Base-by-base conservation (phyloP, 2,329 filamentous ascomycete species). In the Trichophyton equinum region DNA sequence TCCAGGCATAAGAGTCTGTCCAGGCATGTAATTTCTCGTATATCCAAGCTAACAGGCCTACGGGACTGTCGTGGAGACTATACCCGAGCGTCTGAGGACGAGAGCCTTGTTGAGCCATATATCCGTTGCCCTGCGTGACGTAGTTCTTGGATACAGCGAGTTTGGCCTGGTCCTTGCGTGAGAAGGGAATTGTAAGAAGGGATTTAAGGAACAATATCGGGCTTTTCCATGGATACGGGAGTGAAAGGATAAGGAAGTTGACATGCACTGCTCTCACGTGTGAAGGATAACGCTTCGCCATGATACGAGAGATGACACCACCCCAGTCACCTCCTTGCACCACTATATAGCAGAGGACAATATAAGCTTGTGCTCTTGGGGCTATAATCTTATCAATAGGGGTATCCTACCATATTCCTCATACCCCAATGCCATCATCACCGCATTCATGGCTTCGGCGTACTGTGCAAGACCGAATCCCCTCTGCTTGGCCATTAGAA, bases 11-110 rank as follows among this genome's bases (percentile, higher is more conserved):
- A 0, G 66, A 67, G 67, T 91, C 87, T 0, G 84, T 85, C 88
- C 88, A 92, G 66, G 88, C 85, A 65, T 86, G 82, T 42, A 92
- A 74, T 70, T 92, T 92, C 73, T 92, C 89, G 65, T 88, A 88
- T 38, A 92, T 84, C 89, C 89, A 94, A 0, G 86, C 82, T 1
- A 92, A 76, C 2, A 90, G 74, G 0, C 81, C 86, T 0, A 88
- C 81, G 0, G 88, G 89, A 5, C 81, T 85, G 69, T 91, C 87
- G 0, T 82, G 78, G 2, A 91, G 76, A 0, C 78, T 83, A 67
- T 88, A 89, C 0, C 85, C 85, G 0, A 91, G 69, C 0, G 88
- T 92, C 58, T 89, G 83, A 0, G 89, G 88, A 61, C 86, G 85
- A 0, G 87, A 90, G 11, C 75, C 73, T 66, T 89, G 86, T 62